Evolutionary conservation across 2,329 filamentous ascomycete genomes (phyloP), one percentile per base, ranked within the genome.

Genomic region (Xylaria multiplex): DNA sequence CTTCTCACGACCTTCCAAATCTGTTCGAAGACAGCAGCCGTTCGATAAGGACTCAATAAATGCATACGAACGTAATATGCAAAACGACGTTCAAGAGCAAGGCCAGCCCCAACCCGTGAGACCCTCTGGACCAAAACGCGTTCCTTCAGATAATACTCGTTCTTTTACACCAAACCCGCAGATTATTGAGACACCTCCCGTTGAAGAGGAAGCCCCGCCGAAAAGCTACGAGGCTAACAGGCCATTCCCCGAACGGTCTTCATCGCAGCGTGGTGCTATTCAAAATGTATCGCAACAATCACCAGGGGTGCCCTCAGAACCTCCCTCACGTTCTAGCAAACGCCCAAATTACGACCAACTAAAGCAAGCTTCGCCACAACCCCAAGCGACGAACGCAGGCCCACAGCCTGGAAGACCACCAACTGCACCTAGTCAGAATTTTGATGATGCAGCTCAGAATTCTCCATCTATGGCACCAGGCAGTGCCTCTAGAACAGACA

Each of bases 391-490:
- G 14, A 65, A 58, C 64, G 74, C 59, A 58, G 62, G 53, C 67
- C 37, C 70, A 32, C 72, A 71, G 53, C 63, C 56, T 59, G 64
- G 65, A 64, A 74, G 72, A 70, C 72, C 73, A 55, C 74, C 77
- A 40, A 79, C 79, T 71, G 75, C 78, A 61, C 70, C 80, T 65
- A 71, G 79, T 55, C 83, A 86, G 56, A 87, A 84, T 1, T 81
- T 90, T 22, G 88, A 89, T 70, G 90, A 94, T 35, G 85, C 91
- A 69, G 83, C 86, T 9, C 86, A 86, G 35, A 85, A 86, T 66
- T 87, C 91, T 3, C 88, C 92, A n/a, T 83, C 88, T 32, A 79
- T 95, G 2, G 89, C 91, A 24, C 91, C 91, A 13, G 89, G 88
- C 62, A 87, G 83, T 63, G 90, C 86, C 7, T 80, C 77, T 6